Percentiles rank a stretch among this genome's conserved stretches.
Evolutionary conservation across 768 basidiomycete genomes (phyloP).

Genomic region (Suillus fuscotomentosus): DNA sequence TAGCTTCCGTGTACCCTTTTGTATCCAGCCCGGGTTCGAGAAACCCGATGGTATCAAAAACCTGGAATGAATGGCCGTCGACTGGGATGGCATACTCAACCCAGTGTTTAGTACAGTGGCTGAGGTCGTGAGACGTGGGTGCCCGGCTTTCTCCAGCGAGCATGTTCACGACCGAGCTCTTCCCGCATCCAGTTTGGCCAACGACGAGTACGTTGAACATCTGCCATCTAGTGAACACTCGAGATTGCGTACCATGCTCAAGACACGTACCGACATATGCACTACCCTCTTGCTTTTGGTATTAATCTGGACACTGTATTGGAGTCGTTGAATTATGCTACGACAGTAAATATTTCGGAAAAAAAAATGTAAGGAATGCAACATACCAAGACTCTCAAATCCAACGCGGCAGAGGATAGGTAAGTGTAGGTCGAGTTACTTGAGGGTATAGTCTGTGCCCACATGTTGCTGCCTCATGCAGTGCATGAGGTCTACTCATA

Average conservation of each 20-base stretch:
- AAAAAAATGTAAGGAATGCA: not conserved
- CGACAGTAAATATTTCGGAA: not conserved
- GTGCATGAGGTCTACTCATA: not conserved
- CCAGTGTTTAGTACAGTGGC: slow-evolving; percentile 33
- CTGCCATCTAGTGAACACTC: not conserved
- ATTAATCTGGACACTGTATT: not conserved
- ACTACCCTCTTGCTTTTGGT: not conserved
- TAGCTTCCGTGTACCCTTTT: slow-evolving; percentile 15
- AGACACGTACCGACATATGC: not conserved
- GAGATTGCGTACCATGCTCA: not conserved
- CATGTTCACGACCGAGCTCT: slow-evolving; percentile 31
- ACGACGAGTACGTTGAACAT: slow-evolving; percentile 21
- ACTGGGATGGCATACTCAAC: slow-evolving; percentile 13
- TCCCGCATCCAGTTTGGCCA: slow-evolving; percentile 29
- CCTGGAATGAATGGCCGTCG: slow-evolving; percentile 14
- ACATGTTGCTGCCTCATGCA: slow-evolving; percentile 1
- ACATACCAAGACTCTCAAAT: not conserved
- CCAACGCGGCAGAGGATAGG: no score
- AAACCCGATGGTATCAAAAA: slow-evolving; percentile 37
- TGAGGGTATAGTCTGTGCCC: not conserved
- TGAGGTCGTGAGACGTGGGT: slow-evolving; percentile 23
- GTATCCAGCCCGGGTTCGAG: slow-evolving; percentile 20
- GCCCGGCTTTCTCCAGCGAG: slow-evolving; percentile 27
- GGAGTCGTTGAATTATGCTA: not conserved
- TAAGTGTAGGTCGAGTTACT: not conserved